A percentile compares a stretch with the other conserved stretches of the same genome.
phyloP scores from a whole-genome alignment of 176 grass and related monocot genomes.

The Cymbopogon citratus region DNA sequence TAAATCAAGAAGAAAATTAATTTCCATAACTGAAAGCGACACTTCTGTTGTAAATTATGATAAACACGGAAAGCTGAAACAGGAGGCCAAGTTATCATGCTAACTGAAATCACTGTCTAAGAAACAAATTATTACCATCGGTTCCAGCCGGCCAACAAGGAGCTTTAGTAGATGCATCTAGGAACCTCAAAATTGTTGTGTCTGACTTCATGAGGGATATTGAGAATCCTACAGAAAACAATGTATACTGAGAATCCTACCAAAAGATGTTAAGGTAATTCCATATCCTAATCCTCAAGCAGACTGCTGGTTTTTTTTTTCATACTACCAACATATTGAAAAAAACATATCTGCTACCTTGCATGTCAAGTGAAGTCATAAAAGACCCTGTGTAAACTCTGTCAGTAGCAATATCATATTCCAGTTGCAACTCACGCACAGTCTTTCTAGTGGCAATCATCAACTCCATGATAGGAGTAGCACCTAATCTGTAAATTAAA shows the following conservation, averaged over 20 bases:
- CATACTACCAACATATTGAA: neutral
- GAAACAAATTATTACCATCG: slow-evolving; percentile 35
- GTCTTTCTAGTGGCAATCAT: slow-evolving; percentile 93
- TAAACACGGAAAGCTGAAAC: neutral
- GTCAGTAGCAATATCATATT: slow-evolving; percentile 84
- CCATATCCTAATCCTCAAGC: neutral
- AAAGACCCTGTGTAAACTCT: slow-evolving; percentile 92
- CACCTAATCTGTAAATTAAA: slow-evolving; percentile 69
- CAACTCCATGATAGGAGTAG: slow-evolving; percentile 91
- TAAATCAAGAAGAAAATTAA: neutral
- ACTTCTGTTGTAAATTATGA: neutral
- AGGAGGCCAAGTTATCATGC: neutral
- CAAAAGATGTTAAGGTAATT: neutral
- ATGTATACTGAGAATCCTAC: slow-evolving; percentile 64
- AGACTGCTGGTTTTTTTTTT: neutral
- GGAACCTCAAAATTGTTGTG: slow-evolving; percentile 53
- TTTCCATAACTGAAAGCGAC: neutral
- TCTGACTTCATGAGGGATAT: slow-evolving; percentile 89
- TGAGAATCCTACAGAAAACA: slow-evolving; percentile 65
- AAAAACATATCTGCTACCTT: slow-evolving; percentile 44
- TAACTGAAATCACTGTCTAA: neutral
- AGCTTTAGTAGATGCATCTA: slow-evolving; percentile 86
- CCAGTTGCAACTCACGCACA: slow-evolving; percentile 78
- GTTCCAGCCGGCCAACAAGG: slow-evolving; percentile 83
- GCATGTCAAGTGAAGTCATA: slow-evolving; percentile 98